Evolutionary conservation across 345 rosid species (phyloP).

Genomic region (Eucalyptus curtisii): DNA sequence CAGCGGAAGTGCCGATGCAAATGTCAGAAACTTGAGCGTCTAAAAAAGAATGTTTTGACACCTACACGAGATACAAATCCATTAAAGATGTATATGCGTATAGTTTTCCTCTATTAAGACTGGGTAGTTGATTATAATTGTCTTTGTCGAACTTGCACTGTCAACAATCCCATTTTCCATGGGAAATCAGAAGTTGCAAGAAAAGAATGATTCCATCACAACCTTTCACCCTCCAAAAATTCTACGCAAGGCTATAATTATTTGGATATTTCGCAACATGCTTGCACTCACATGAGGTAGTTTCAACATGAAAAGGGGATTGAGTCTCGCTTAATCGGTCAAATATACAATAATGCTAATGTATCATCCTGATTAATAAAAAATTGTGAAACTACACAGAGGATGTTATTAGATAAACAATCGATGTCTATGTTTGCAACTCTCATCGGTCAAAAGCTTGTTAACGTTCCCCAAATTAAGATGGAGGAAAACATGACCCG

Average conservation of each 20-base stretch:
- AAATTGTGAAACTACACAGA: background rate
- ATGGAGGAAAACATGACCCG: background rate
- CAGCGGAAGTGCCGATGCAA: slow-evolving; percentile 59
- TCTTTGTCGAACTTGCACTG: background rate
- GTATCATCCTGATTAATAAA: background rate
- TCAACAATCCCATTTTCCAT: background rate
- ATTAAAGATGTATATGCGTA: background rate
- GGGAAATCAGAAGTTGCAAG: background rate
- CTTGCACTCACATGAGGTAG: background rate
- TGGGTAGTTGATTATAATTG: background rate
- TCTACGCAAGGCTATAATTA: background rate
- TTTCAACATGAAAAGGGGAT: background rate
- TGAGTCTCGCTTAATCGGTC: background rate
- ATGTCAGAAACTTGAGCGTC: slow-evolving; percentile 56
- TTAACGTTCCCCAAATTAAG: background rate
- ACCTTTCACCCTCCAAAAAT: background rate
- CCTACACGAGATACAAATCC: slow-evolving; percentile 7
- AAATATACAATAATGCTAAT: background rate
- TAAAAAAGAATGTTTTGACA: slow-evolving; percentile 5
- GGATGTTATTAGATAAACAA: background rate
- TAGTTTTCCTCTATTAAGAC: background rate
- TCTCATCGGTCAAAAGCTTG: background rate
- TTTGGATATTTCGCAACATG: background rate
- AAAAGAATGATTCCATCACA: background rate
- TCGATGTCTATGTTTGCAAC: background rate